Conservation (phyloP, 1,284 basidiomycete species). For the Ganoderma lucidum region DNA sequence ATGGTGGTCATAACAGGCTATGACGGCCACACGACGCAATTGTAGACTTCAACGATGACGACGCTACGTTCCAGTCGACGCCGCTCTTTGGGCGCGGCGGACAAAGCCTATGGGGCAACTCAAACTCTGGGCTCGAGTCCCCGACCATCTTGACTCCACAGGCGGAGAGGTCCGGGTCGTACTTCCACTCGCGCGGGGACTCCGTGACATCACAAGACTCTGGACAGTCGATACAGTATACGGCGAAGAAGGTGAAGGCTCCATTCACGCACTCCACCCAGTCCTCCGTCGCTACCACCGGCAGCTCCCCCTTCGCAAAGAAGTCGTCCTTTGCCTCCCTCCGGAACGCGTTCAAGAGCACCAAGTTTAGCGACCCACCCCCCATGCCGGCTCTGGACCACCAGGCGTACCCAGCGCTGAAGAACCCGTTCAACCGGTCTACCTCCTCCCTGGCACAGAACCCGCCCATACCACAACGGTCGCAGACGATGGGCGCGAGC, state of each 20-base stretch:
- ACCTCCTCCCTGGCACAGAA: conserved; percentile 69
- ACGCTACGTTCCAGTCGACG: conserved; percentile 70
- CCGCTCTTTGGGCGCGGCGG: conserved; percentile 70
- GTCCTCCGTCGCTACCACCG: conserved; percentile 66
- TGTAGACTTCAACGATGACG: conserved; percentile 78
- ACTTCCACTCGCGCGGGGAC: conserved; percentile 80
- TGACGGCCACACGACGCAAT: neutral
- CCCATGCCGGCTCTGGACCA: conserved; percentile 74
- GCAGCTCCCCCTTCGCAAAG: conserved; percentile 69
- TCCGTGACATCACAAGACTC: conserved; percentile 75
- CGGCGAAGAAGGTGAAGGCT: conserved; percentile 51
- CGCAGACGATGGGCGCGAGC: conserved; percentile 47
- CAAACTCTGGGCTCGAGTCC: conserved; percentile 65
- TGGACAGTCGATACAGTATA: conserved; percentile 58
- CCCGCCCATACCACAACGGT: conserved; percentile 41
- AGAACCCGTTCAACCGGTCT: conserved; percentile 83
- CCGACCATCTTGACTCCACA: conserved; percentile 65
- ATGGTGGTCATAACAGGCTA: neutral
- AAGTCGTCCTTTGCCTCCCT: conserved; percentile 89
- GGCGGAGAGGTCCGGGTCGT: conserved; percentile 59
- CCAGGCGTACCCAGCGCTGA: conserved; percentile 71
- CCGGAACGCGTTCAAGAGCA: conserved; percentile 86
- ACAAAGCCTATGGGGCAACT: conserved; percentile 48
- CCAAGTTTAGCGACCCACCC: conserved; percentile 57
- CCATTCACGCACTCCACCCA: conserved; percentile 74